phyloP scores from a whole-genome alignment of 371 early-diverging fungal genomes.

The Sporodiniella umbellata region DNA sequence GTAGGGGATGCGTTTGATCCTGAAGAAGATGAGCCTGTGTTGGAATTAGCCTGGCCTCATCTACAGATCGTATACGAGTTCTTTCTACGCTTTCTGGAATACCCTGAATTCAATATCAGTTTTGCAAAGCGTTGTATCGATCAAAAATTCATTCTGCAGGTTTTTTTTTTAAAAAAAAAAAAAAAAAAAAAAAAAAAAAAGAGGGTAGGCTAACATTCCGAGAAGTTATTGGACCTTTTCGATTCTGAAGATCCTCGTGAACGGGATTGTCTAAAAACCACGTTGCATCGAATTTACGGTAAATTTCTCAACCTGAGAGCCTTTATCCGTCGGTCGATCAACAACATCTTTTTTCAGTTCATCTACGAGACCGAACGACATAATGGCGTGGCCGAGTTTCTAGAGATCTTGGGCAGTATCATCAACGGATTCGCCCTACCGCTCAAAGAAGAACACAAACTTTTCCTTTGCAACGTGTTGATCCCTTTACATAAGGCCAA shows the following conservation, averaged over 20 bases:
- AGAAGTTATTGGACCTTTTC: conserved; percentile 84
- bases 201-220: neutral
- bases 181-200: neutral
- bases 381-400: conserved; percentile 92
- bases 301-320: conserved; percentile 93
- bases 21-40: conserved; percentile 94
- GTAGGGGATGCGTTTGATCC: conserved; percentile 95
- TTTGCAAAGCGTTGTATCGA: conserved; percentile 93
- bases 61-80: conserved; percentile 93
- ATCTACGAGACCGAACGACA: conserved; percentile 93
- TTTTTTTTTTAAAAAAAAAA: too few species aligned
- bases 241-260: conserved; percentile 96
- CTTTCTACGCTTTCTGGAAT: conserved; percentile 92
- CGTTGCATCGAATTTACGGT: conserved; percentile 94
- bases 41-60: conserved; percentile 95
- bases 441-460: conserved; percentile 94
- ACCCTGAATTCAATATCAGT: conserved; percentile 90
- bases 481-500: conserved; percentile 93
- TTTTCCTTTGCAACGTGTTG: conserved; percentile 83
- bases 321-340: conserved; percentile 93
- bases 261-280: conserved; percentile 94
- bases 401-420: conserved; percentile 95
- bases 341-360: conserved; percentile 94
- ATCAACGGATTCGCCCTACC: conserved; percentile 97
- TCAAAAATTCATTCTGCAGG: conserved; percentile 85